phyloP scores from a whole-genome alignment of 1,139 yeast species.

The Yarrowia galli region DNA sequence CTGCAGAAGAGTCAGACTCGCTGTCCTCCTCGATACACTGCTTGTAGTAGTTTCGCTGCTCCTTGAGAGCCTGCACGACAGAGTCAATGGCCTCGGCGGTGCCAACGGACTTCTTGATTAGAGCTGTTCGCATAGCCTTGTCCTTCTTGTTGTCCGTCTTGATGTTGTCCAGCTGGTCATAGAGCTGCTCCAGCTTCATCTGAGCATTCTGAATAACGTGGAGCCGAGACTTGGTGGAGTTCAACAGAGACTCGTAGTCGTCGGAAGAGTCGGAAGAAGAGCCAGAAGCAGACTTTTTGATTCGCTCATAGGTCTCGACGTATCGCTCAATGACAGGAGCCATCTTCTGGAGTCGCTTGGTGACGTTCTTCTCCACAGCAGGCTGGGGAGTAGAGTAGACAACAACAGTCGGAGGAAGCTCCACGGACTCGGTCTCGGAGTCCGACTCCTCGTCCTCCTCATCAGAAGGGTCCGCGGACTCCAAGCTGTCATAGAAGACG shows the following conservation, averaged over 20 bases:
- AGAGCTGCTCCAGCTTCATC: conserved; percentile 33
- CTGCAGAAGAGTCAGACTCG: not conserved
- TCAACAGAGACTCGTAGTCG: conserved; percentile 21
- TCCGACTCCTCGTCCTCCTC: conserved; percentile 18
- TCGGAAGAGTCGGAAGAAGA: conserved; percentile 15
- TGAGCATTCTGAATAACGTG: conserved; percentile 38
- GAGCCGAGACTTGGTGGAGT: conserved; percentile 32
- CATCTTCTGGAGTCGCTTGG: conserved; percentile 32
- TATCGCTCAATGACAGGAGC: conserved; percentile 23
- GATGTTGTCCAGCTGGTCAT: conserved; percentile 34
- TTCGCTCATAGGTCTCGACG: conserved; percentile 33
- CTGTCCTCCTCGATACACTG: conserved; percentile 20
- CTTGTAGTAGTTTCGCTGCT: conserved; percentile 33
- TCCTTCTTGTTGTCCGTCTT: conserved; percentile 30
- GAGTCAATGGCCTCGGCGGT: conserved; percentile 38
- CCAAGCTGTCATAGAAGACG: conserved; percentile 34
- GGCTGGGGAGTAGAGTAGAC: conserved; percentile 37
- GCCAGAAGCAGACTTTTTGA: conserved; percentile 6
- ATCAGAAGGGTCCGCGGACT: conserved; percentile 23
- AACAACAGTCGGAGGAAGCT: conserved; percentile 29
- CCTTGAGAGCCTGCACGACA: conserved; percentile 17
- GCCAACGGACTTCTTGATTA: conserved; percentile 33
- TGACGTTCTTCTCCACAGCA: conserved; percentile 20
- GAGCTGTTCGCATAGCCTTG: conserved; percentile 25
- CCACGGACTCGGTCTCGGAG: conserved; percentile 1